Evolutionary conservation across 2,329 filamentous ascomycete species (phyloP).

Genomic region (Aspergillus ochraceoroseus): DNA sequence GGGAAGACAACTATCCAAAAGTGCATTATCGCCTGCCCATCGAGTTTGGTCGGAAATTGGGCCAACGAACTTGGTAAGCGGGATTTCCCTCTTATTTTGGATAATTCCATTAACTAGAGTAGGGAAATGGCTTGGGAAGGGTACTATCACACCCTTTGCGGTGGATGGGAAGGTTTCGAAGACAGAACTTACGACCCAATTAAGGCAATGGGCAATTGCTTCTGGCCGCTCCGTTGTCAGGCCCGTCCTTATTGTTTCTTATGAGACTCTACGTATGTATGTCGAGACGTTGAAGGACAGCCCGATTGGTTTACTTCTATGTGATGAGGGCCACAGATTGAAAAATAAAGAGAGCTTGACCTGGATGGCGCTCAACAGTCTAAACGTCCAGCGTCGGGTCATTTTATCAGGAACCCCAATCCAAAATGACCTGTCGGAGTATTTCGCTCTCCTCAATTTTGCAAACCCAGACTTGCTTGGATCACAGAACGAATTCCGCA

Average conservation of each 20-base stretch:
- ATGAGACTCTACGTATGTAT: slow-evolving; percentile 89
- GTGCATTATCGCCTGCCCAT: slow-evolving; percentile 92
- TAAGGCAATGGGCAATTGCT: slow-evolving; percentile 91
- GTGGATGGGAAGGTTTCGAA: slow-evolving; percentile 96
- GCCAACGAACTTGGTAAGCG: slow-evolving; percentile 71
- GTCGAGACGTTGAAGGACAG: slow-evolving; percentile 84
- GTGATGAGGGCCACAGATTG: slow-evolving; percentile 91
- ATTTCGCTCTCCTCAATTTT: slow-evolving; percentile 93
- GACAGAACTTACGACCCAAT: slow-evolving; percentile 80
- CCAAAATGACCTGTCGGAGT: slow-evolving; percentile 97
- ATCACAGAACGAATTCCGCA: slow-evolving; percentile 83
- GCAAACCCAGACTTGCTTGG: slow-evolving; percentile 91
- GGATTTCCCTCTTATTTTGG: background rate
- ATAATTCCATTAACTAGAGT: slow-evolving; percentile 20
- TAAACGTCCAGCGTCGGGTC: slow-evolving; percentile 86
- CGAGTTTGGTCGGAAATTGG: slow-evolving; percentile 95
- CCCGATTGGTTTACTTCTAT: slow-evolving; percentile 85
- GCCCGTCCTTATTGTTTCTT: slow-evolving; percentile 94
- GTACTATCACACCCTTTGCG: slow-evolving; percentile 87
- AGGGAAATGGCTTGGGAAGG: slow-evolving; percentile 90
- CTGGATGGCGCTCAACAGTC: slow-evolving; percentile 79
- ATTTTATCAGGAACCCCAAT: slow-evolving; percentile 97
- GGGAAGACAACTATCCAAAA: slow-evolving; percentile 92
- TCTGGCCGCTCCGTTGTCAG: slow-evolving; percentile 83
- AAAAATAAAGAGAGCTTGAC: slow-evolving; percentile 97